Base-by-base conservation (phyloP, 345 rosid species). In the Ailanthus altissimus region DNA sequence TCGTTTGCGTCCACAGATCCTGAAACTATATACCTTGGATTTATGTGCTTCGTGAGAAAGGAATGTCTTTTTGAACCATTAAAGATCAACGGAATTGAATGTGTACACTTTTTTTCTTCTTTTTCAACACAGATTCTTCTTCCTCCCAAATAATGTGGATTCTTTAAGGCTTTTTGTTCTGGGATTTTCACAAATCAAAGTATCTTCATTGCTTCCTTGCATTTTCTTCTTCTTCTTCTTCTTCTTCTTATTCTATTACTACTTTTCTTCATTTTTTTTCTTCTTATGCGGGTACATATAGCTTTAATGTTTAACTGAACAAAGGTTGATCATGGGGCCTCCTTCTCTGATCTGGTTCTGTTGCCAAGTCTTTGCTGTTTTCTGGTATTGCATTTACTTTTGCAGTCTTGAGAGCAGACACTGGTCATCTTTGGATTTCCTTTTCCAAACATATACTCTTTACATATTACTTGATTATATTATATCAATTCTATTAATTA, bases 331-430 rank as follows among this genome's bases (percentile, higher is more conserved):
- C 78, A 74, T 79, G 85, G 78, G 77, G 46, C 78, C 82, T 81
- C 74, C 77, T 68, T 60, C 76, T 65, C 75, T 65, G 67, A 65
- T 67, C 57, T 66, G 67, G 58, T 72, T 53, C 76, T 79, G 74
- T 60, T 69, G 63, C 66, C 63, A 70, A 68, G 57, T 67, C 58
- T 50, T 73, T 70, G 60, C 77, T 67, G 64, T 45, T 76, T 77
- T 67, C 74, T 80, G 67, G 70, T 65, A 25, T 59, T 74, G 81
- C 74, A 78, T 83, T 81, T 81, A 81, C 77, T 84, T 77, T 80
- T 75, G 75, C 61, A 82, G 83, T 73, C 70, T 54, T 18, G 23
- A 63, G 75, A 9, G 40, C 81, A 78, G 79, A 63, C 36, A 64
- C 70, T 73, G 45, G 68, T 70, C 63, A 47, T 67, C 54, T 42